Percentiles rank a stretch among this genome's conserved stretches.
These are phyloP conservation scores for Desmodesmus armatus DNA, from an alignment of 139 green algal genomes.

Conservation along the genomic window DNA sequence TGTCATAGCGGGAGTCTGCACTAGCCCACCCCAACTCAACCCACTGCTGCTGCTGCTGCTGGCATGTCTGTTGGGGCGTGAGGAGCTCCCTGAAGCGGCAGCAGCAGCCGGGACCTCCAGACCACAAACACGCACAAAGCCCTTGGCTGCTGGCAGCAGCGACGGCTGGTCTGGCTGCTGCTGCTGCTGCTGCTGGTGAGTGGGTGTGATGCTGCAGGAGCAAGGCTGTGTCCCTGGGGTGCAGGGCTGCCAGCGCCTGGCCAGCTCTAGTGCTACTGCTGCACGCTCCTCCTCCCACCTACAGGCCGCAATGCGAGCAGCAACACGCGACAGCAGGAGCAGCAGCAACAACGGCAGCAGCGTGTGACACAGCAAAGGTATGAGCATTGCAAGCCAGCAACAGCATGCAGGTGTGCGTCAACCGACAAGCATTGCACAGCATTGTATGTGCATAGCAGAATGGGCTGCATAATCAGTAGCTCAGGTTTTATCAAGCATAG, in stretches of 20 bases:
- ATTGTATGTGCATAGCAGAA: too few species aligned
- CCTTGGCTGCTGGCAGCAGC: constrained; percentile 47
- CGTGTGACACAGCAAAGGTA: not conserved
- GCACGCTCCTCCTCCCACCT: constrained; percentile 40
- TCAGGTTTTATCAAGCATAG: constrained; percentile 19
- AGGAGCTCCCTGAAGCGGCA: not conserved
- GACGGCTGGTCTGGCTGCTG: not conserved
- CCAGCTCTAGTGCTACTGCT: constrained; percentile 27
- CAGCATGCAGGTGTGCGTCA: not conserved
- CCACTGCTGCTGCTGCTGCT: constrained; percentile 19
- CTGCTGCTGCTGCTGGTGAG: constrained; percentile 4
- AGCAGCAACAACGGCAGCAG: not conserved
- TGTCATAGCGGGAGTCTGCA: constrained; percentile 61
- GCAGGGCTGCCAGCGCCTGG: constrained; percentile 33
- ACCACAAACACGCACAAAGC: constrained; percentile 69
- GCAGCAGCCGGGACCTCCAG: constrained; percentile 59
- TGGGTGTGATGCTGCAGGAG: constrained; percentile 10
- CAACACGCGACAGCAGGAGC: too few species aligned
- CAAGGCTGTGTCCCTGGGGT: not conserved
- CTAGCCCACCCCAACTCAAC: constrained; percentile 33
- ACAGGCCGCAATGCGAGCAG: too few species aligned
- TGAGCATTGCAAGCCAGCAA: not conserved
- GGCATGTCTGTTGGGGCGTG: not conserved
- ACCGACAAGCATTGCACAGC: too few species aligned
- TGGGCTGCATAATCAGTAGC: too few species aligned